Evolutionary conservation across 169 alveolate genomes (phyloP).

Genomic region (Cryptosporidium tyzzeri): DNA sequence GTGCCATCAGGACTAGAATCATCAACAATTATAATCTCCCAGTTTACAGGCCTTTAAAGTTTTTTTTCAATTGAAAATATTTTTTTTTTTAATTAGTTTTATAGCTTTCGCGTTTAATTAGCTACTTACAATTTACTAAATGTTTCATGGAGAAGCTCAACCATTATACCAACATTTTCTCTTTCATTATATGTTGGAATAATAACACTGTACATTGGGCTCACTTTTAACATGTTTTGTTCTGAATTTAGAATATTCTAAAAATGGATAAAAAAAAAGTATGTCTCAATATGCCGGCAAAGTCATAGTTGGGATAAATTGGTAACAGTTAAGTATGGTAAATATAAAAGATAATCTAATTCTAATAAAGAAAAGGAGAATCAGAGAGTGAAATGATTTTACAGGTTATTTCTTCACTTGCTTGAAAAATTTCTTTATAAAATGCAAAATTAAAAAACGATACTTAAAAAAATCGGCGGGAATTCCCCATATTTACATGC

Average conservation of each 20-base stretch:
- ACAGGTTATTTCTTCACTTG: neutral
- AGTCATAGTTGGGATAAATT: neutral
- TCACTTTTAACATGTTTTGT: neutral
- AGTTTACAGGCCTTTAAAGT: conserved; percentile 81
- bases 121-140: conserved; percentile 84
- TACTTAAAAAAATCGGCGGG: conserved; percentile 1
- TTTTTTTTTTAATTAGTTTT: neutral
- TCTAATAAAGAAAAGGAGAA: neutral
- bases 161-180: conserved; percentile 92
- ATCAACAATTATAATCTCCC: conserved; percentile 94
- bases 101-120: neutral
- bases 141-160: conserved; percentile 88
- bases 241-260: neutral
- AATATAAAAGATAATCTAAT: neutral
- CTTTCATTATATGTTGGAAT: conserved; percentile 96
- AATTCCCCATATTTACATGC: conserved; percentile 40
- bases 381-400: neutral
- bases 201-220: conserved; percentile 87
- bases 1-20: conserved; percentile 97
- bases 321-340: neutral
- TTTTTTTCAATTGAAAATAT: no score
- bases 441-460: conserved; percentile 30
- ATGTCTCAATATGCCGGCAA: conserved; percentile 22
- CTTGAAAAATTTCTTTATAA: neutral
- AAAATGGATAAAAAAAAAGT: neutral